Percentiles rank a stretch among this genome's conserved stretches.
These are phyloP conservation scores for Albugo candida DNA, from an alignment of 352 stramenopile genomes.

Conservation along the genomic window DNA sequence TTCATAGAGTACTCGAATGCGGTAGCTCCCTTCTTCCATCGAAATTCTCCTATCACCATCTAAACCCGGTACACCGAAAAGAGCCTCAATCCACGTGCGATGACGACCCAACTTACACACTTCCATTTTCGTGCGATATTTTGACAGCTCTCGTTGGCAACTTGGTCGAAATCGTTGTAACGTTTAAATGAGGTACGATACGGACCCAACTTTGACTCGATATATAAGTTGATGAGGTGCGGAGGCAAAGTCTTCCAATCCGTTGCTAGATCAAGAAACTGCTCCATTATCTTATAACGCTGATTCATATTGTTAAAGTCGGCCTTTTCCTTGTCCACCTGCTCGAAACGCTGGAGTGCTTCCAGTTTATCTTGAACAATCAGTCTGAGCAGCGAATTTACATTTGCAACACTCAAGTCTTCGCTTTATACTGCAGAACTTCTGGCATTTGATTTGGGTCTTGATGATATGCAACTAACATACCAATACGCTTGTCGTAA, in stretches of 20 bases:
- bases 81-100: constrained; percentile 40
- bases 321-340: constrained; percentile 19
- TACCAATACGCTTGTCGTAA: constrained; percentile 62
- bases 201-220: constrained; percentile 39
- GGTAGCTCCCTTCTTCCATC: constrained; percentile 56
- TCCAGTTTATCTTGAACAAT: constrained; percentile 50
- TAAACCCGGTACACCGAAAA: constrained; percentile 46
- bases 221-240: constrained; percentile 43
- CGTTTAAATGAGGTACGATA: constrained; percentile 49
- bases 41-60: constrained; percentile 70
- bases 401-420: constrained; percentile 49
- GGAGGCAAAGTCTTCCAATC: constrained; percentile 62
- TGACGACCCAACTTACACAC: constrained; percentile 41
- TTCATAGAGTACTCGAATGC: constrained; percentile 63
- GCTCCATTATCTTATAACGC: constrained; percentile 53
- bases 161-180: constrained; percentile 41
- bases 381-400: constrained; percentile 67
- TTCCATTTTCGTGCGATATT: not conserved
- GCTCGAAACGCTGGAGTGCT: no score
- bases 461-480: constrained; percentile 70
- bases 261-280: constrained; percentile 53
- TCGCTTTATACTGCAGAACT: constrained; percentile 80
- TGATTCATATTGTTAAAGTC: constrained; percentile 21
- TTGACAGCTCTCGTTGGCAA: constrained; percentile 9
- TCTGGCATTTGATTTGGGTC: constrained; percentile 40